Percentiles rank a stretch among this genome's conserved stretches.
These are phyloP conservation scores for Lasiosphaeria miniovina DNA, from an alignment of 495 filamentous ascomycete genomes.

Conservation along the genomic window DNA sequence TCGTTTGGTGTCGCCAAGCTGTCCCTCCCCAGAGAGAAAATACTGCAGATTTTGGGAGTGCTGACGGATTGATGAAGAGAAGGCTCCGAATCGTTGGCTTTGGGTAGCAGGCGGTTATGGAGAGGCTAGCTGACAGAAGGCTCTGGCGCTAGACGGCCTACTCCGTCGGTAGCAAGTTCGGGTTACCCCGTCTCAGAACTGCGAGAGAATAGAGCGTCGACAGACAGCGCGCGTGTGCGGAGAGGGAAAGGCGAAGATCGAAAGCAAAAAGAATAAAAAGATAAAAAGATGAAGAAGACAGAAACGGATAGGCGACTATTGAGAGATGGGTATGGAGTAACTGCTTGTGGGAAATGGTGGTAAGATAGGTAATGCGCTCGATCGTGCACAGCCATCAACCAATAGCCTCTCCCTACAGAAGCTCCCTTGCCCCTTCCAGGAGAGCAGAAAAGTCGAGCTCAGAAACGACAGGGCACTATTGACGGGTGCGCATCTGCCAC, in stretches of 20 bases:
- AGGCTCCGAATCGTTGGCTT: too few species aligned
- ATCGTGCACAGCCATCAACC: background rate
- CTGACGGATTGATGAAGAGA: too few species aligned
- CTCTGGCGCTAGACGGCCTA: too few species aligned
- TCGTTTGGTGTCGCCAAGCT: too few species aligned
- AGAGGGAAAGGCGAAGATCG: background rate
- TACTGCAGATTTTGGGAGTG: too few species aligned
- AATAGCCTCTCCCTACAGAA: background rate
- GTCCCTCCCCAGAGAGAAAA: too few species aligned
- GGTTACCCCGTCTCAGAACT: too few species aligned
- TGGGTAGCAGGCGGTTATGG: too few species aligned
- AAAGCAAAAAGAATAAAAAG: background rate
- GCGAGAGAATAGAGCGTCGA: too few species aligned
- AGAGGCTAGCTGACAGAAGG: too few species aligned
- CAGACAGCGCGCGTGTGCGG: too few species aligned
- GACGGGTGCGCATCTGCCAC: conserved; percentile 2
- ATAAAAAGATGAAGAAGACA: background rate
- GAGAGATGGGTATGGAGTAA: background rate
- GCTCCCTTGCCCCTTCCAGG: background rate
- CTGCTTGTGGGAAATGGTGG: background rate
- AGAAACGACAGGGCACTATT: background rate
- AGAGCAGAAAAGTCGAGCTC: background rate
- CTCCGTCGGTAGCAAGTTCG: too few species aligned
- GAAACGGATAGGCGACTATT: background rate
- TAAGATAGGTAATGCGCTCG: background rate